Percentiles rank a stretch among this genome's conserved stretches.
Evolutionary conservation across 2,329 filamentous ascomycete species (phyloP).

Genomic region (Ilyonectria destructans): DNA sequence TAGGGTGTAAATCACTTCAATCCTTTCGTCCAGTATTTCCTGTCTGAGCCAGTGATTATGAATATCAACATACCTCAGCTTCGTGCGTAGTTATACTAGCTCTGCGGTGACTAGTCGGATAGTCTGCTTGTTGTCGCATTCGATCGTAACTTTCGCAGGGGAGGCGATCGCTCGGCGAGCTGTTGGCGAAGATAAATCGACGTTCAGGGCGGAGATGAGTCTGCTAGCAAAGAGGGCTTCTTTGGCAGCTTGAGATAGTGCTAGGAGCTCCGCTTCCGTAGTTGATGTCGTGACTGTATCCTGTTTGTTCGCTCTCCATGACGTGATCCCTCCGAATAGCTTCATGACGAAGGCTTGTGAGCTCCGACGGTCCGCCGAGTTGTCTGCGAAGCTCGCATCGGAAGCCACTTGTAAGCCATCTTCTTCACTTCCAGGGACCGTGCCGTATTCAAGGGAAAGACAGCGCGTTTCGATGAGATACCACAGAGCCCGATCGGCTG

Average conservation of each 20-base stretch:
- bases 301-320: too few species aligned
- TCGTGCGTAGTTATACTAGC: background rate
- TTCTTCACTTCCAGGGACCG: too few species aligned
- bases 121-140: background rate
- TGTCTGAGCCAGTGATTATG: slow-evolving; percentile 9
- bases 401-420: too few species aligned
- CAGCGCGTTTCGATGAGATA: too few species aligned
- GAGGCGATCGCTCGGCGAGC: background rate
- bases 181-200: background rate
- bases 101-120: background rate
- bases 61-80: background rate
- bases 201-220: background rate
- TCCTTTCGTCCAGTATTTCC: background rate
- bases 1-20: background rate
- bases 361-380: slow-evolving; percentile 10
- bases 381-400: slow-evolving; percentile 18
- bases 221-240: background rate
- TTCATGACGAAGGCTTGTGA: slow-evolving; percentile 24
- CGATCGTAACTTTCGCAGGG: background rate
- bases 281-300: slow-evolving; percentile 11
- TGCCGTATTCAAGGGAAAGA: too few species aligned
- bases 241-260: background rate
- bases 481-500: too few species aligned
- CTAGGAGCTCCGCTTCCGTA: slow-evolving; percentile 2
- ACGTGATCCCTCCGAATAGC: slow-evolving; percentile 11